These are phyloP conservation scores for Elongisporangium anandrum DNA, from an alignment of 352 stramenopile species.

Conservation along the genomic window DNA sequence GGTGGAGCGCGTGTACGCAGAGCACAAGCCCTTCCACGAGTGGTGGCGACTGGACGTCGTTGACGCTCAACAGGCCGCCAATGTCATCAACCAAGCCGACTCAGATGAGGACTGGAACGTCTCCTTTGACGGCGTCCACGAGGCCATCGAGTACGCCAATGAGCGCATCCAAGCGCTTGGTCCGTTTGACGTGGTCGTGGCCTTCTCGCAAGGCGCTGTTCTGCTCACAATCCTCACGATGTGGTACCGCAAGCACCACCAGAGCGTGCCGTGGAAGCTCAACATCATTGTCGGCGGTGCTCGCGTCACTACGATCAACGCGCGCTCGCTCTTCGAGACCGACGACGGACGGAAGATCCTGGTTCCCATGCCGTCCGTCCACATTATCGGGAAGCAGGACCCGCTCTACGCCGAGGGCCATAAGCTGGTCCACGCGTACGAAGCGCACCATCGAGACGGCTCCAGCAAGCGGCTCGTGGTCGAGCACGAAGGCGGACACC, in stretches of 20 bases:
- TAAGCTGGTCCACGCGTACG: conserved; percentile 26
- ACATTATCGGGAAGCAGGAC: conserved; percentile 59
- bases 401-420: conserved; percentile 42
- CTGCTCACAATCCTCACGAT: conserved; percentile 35
- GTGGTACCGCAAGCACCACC: conserved; percentile 23
- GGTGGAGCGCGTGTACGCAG: conserved; percentile 25
- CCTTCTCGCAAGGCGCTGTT: conserved; percentile 44
- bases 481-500: conserved; percentile 29
- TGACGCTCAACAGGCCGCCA: conserved; percentile 2
- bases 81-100: not conserved
- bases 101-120: conserved; percentile 5
- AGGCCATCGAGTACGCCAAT: conserved; percentile 32
- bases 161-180: conserved; percentile 22
- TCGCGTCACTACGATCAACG: conserved; percentile 23
- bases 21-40: conserved; percentile 34
- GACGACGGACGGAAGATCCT: conserved; percentile 15
- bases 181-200: conserved; percentile 40
- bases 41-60: conserved; percentile 34
- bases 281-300: conserved; percentile 32
- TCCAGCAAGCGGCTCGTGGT: conserved; percentile 15
- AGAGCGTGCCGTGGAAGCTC: conserved; percentile 31
- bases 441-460: conserved; percentile 7
- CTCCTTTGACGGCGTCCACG: conserved; percentile 26
- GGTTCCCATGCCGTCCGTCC: conserved; percentile 32
- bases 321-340: conserved; percentile 31